These are phyloP conservation scores for Eutrema heterophyllum DNA, from an alignment of 345 rosid species.

Conservation along the genomic window DNA sequence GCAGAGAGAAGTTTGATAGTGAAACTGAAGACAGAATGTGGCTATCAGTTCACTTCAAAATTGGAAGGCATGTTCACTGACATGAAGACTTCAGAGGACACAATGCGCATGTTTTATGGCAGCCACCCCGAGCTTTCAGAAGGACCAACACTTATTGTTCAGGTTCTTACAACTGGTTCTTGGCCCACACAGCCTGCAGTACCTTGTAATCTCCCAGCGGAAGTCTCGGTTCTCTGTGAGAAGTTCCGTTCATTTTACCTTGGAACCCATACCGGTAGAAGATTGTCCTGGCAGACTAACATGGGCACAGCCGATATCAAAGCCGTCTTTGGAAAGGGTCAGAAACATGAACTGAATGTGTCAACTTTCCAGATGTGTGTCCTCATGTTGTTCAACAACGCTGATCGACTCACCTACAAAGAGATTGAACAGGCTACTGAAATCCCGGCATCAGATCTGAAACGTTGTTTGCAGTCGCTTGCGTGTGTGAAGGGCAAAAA, in stretches of 20 bases:
- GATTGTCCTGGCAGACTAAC: constrained; percentile 99
- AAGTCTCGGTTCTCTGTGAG: constrained; percentile 82
- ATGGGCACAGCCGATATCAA: constrained; percentile 97
- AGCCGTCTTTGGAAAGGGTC: constrained; percentile 90
- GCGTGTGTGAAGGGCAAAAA: constrained; percentile 93
- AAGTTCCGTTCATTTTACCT: constrained; percentile 92
- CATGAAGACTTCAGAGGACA: constrained; percentile 98
- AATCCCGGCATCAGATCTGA: constrained; percentile 81
- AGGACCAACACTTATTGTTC: constrained; percentile 84
- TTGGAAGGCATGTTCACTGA: constrained; percentile 99
- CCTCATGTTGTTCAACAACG: constrained; percentile 77
- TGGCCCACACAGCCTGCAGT: constrained; percentile 93
- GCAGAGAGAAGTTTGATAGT: constrained; percentile 95
- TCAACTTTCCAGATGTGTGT: constrained; percentile 99
- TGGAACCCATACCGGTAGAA: constrained; percentile 93
- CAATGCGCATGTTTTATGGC: constrained; percentile 75
- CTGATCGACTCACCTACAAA: constrained; percentile 76
- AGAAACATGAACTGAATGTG: constrained; percentile 95
- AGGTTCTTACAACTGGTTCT: constrained; percentile 91
- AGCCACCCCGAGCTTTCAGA: constrained; percentile 78
- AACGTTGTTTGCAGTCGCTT: constrained; percentile 88
- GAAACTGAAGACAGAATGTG: constrained; percentile 97
- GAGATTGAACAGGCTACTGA: constrained; percentile 95
- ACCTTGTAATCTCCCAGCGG: constrained; percentile 87
- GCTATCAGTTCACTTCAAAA: constrained; percentile 95